Evolutionary conservation across 2,329 filamentous ascomycete species (phyloP).

Genomic region (Aspergillus puulaauensis): DNA sequence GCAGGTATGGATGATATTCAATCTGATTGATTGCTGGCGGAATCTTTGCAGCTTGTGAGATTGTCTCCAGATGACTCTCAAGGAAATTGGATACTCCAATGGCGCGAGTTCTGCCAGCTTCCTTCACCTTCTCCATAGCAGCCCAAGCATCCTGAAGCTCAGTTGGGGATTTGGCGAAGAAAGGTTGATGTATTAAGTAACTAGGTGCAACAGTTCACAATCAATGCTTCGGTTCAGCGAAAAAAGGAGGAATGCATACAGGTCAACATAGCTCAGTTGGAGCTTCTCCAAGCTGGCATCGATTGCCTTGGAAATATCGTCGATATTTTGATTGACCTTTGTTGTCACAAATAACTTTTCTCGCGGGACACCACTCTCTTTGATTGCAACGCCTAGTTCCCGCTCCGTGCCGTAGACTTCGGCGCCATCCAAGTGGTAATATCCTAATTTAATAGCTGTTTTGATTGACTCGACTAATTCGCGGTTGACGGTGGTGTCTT

Average conservation of each 20-base stretch:
- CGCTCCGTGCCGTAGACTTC: conserved; percentile 54
- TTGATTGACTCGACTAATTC: conserved; percentile 57
- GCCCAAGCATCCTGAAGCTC: conserved; percentile 60
- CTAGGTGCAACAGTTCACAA: conserved; percentile 28
- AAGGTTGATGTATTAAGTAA: conserved; percentile 63
- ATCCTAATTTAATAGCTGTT: conserved; percentile 58
- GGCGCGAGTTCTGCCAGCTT: conserved; percentile 57
- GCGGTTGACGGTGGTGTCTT: conserved; percentile 51
- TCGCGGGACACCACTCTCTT: conserved; percentile 46
- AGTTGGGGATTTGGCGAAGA: conserved; percentile 54
- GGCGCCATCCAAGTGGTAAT: conserved; percentile 63
- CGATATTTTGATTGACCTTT: conserved; percentile 56
- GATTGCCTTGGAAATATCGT: conserved; percentile 57
- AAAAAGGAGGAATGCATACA: conserved; percentile 43
- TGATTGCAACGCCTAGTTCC: conserved; percentile 51
- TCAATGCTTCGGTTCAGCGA: background rate
- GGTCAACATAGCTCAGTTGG: conserved; percentile 60
- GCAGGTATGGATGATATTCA: conserved; percentile 47
- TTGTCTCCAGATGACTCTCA: conserved; percentile 54
- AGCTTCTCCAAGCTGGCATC: conserved; percentile 59
- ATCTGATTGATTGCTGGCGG: conserved; percentile 40
- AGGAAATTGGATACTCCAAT: conserved; percentile 66
- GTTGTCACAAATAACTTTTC: conserved; percentile 55
- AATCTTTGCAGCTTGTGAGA: conserved; percentile 45
- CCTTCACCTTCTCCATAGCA: conserved; percentile 58